Base-by-base conservation (phyloP, 495 filamentous ascomycete genomes). In the Aspergillus nanangensis region DNA sequence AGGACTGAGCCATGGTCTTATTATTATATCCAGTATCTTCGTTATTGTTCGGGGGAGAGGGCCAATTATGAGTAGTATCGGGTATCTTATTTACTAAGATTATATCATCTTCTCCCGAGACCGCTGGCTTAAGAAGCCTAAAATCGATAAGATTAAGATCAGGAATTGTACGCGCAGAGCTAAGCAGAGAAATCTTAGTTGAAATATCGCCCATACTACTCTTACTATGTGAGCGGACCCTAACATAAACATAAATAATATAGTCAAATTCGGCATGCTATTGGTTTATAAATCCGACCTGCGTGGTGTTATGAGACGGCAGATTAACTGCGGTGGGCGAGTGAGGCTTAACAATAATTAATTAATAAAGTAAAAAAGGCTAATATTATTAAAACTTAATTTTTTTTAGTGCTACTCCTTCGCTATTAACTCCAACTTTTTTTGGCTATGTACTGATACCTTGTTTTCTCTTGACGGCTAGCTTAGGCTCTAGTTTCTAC, bases 131-230 rank as follows among this genome's bases (percentile, higher is more conserved):
- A 41, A 24, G 38, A 41, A 36, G 42, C 33, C 42, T 45, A 32
- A 32, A 32, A 32, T 45, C 18, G 20, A 45, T 45, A 17, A 45
- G 42, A 32, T 45, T 32, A 45, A 45, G 42, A 21, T 37, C 42
- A 36, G 42, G 32, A 45, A 21, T 45, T 19, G 22, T 45, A 21
- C 31, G 8, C 4, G 32, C 42, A 36, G 29, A 45, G 18, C 41
- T 44, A 31, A 44, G 41, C 29, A 22, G 14, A 4, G 18, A 43
- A 44, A 19, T 9, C 27, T 13, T 13, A 36, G 41, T 44, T 15
- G 27, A 44, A 44, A 44, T 36, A 44, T 44, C 18, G 36, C 27
- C 27, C 41, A 44, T 35, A 22, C 31, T 44, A 24, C 17, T 44
- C 27, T 44, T 22, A 44, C 27, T 44, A 35, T 44, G 14, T 44